Evolutionary conservation across 2,329 filamentous ascomycete genomes (phyloP), one percentile per base, ranked within the genome.

Genomic region (Penicillium nordicum): DNA sequence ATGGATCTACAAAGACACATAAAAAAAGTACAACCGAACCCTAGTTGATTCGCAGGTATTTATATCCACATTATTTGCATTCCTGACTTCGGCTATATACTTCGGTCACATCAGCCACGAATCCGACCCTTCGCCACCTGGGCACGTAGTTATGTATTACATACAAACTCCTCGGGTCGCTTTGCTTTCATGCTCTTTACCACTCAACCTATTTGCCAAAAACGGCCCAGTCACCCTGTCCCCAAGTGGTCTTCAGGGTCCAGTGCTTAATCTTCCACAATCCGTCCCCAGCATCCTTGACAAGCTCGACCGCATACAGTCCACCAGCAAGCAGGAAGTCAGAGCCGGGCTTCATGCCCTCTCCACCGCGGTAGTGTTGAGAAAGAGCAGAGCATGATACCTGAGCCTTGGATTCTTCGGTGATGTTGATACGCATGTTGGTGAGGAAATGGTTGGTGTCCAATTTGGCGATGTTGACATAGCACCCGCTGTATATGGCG

Each of bases 231-330:
- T 64, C 61, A 2, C 64, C 63, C 29, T 63, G 53, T 37, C 48
- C 62, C 73, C 74, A 76, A 11, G 66, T 61, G 50, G 67, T 32
- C 41, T 73, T 62, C 38, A 72, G 47, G 25, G 55, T 62, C 61
- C 61, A 72, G 18, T 64, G 59, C 63, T 66, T 68, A 18, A 71
- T 67, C 65, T 70, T 75, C 74, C 73, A 76, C 53, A 71, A 25
- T 10, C 65, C 67, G 30, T 67, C 67, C 5, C 8, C 45, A 18
- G 61, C 59, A 62, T 71, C 68, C 57, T 58, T 66, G 5, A 71
- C 62, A 18, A 74, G 32, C 51, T 73, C 69, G 12, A 71, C 23
- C 18, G 40, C 64, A 54, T 75, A 76, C 48, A 59, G 30, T 11
- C 57, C 42, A 5, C 67, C 71, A 16, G 54, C 65, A 53, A 69